Evolutionary conservation across 495 filamentous ascomycete genomes (phyloP).

Genomic region (Annulohypoxylon moriforme): DNA sequence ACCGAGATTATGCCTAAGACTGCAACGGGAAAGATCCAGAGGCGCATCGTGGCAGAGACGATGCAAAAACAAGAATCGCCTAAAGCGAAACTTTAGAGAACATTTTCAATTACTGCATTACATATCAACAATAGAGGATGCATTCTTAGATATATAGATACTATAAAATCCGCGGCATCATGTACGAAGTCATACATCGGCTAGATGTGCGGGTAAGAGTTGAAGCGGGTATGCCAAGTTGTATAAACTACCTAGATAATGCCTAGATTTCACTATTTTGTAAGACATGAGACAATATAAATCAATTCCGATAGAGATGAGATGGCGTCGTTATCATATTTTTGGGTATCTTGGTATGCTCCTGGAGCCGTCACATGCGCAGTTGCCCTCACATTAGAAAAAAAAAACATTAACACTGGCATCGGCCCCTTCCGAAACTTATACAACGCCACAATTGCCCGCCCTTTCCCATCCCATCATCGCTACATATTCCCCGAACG

Average conservation of each 20-base stretch:
- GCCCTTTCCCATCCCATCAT: neutral
- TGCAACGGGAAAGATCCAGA: slow-evolving; percentile 88
- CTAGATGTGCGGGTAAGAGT: neutral
- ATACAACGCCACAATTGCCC: slow-evolving; percentile 21
- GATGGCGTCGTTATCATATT: slow-evolving; percentile 26
- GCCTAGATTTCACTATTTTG: neutral
- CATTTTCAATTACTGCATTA: neutral
- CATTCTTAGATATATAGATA: neutral
- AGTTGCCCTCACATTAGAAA: slow-evolving; percentile 14
- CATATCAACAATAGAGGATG: slow-evolving; percentile 4
- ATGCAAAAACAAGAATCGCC: slow-evolving; percentile 70
- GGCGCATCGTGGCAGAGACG: slow-evolving; percentile 80
- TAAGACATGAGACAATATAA: slow-evolving; percentile 15
- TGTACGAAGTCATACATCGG: slow-evolving; percentile 2
- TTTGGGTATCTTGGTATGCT: slow-evolving; percentile 42
- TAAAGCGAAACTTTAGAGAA: slow-evolving; percentile 55
- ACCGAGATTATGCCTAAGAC: slow-evolving; percentile 87
- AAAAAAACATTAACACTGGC: slow-evolving; percentile 15
- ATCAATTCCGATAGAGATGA: slow-evolving; percentile 32
- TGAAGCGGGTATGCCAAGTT: slow-evolving; percentile 1
- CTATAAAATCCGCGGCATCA: neutral
- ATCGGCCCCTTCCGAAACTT: slow-evolving; percentile 16
- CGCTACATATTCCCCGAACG: neutral
- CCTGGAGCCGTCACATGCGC: slow-evolving; percentile 8
- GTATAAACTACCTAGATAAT: neutral